phyloP scores from a whole-genome alignment of 345 rosid species.

The Conringia planisiliqua region DNA sequence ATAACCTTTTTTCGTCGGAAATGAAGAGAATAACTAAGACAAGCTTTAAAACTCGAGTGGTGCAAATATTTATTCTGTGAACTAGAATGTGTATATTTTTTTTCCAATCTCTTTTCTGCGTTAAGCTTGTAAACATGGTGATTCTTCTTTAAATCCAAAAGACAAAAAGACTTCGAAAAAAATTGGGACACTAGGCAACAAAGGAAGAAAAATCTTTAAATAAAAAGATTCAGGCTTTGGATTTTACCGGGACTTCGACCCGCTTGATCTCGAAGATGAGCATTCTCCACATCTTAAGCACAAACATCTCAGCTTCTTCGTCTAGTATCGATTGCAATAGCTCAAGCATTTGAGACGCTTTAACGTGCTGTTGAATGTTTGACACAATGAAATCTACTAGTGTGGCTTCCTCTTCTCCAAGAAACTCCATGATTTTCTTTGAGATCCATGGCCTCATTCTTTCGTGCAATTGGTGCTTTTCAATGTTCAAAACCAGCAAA shows the following conservation, averaged over 20 bases:
- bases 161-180: constrained; percentile 1
- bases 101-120: constrained; percentile 4
- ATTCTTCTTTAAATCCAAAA: constrained; percentile 12
- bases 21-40: neutral
- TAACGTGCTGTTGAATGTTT: constrained; percentile 79
- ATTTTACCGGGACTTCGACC: constrained; percentile 63
- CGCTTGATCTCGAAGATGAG: constrained; percentile 93
- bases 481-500: neutral
- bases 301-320: constrained; percentile 98
- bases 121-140: constrained; percentile 20
- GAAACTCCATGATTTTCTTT: constrained; percentile 88
- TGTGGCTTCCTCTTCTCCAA: constrained; percentile 92
- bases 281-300: constrained; percentile 99
- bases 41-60: neutral
- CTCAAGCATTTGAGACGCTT: constrained; percentile 94
- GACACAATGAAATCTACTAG: constrained; percentile 83
- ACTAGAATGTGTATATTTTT: constrained; percentile 2
- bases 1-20: neutral
- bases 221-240: constrained; percentile 44
- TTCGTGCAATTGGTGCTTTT: constrained; percentile 75
- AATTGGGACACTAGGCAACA: neutral
- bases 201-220: neutral
- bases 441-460: constrained; percentile 99
- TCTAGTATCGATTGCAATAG: constrained; percentile 77
- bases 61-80: constrained; percentile 9